Evolutionary conservation across 805 yeast species (phyloP), one percentile per base, ranked within the genome.

Genomic region (Tetrapisispora arboricola): DNA sequence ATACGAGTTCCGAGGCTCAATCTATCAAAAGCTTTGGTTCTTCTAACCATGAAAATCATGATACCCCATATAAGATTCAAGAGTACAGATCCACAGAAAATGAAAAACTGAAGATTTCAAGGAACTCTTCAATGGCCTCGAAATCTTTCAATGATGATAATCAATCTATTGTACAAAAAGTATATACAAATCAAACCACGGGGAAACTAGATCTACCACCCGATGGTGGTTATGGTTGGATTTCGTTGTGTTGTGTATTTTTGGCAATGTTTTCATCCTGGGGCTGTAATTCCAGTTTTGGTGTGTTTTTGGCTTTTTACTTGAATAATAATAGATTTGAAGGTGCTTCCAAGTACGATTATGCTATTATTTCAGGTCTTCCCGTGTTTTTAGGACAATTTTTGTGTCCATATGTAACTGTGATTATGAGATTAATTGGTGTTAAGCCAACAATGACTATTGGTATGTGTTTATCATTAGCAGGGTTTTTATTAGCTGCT

Each of bases 211-310:
- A 61, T 24, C 49, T 62, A 15, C 71, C 71, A 0, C 78, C 80
- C 1, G 88, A 81, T 55, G 80, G 77, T 33, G 86, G 86, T 2
- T 71, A 74, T 42, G 85, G 83, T 2, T 78, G 85, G 82, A 75
- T 80, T 0, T 66, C 78, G 17, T 71, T 73, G 12, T 44, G 72
- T 13, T 74, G 77, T 12, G 69, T 73, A 3, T 61, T 68, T 22
- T 39, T 75, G 4, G 61, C 76, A 31, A 75, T 76, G 55, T 71
- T 76, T 47, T 66, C 72, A 29, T 73, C 84, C 0, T 82, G 90
- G 88, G 92, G 92, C 13, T 72, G 81, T 47, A 80, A 80, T 47
- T 58, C 63, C 6, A 81, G 79, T 3, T 82, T 70, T 53, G 80
- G 85, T 22, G 70, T 82, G 5, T 79, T 76, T 48, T 61, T 81